Base-by-base conservation (phyloP, 441 rosid species). In the Pelargonium australe region DNA sequence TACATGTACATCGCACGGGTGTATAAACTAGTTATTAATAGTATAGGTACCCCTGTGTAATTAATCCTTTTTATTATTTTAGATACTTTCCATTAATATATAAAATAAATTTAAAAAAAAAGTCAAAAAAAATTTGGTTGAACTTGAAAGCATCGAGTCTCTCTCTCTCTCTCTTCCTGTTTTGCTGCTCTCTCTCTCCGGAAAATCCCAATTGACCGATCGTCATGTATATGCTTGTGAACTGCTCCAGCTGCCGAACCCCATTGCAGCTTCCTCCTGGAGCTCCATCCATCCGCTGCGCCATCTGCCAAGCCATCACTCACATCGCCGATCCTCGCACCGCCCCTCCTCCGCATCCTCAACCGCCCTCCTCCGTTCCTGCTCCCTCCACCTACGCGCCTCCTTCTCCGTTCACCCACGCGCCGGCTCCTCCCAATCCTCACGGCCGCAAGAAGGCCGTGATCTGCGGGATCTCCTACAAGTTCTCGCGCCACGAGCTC, bases 371-470 rank as follows among this genome's bases (percentile, higher is more conserved):
- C 73, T 5, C 72, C 74, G 10, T 65, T 28, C 53, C 53, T 11
- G 65, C 70, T 8, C 65, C 85, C 45, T 19, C 23, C 23, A 20
- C 80, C 70, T 43, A 76, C 47, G 34, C 75, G 6, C 73, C 77
- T 23, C 82, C 80, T 1, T 76, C 89, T 17, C 84, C 88, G 1
- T 74, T 74, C 65, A 73, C 72, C 75, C 87, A 77, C 73, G 83
- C 88, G 64, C 82, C 86, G 13, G 82, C 83, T 13, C 86, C 80
- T 34, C 86, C 97, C 25, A 76, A 73, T 74, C 82, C 88, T 0
- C 88, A 87, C 70, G 93, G 96, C 20, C 79, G 89, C 74, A 93
- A 85, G 82, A 85, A 85, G 77, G 98, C 98, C 7, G 95, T 93
- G 79, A 87, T 92, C 68, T 82, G 88, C 71, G 97, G 96, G 66